Evolutionary conservation across 306 rosid genomes (phyloP).

Genomic region (Malus fusca): DNA sequence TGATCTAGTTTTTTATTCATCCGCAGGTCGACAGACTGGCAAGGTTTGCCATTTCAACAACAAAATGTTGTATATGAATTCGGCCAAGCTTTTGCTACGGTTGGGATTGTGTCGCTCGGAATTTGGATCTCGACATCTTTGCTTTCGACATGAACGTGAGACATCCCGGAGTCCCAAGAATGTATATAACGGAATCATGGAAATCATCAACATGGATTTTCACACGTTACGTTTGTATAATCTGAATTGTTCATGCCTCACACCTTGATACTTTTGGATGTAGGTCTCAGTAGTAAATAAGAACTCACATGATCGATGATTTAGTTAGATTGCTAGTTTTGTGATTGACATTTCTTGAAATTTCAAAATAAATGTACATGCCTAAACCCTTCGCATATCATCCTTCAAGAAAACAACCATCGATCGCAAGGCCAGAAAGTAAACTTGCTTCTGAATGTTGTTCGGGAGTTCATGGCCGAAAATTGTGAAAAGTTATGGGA

Average conservation of each 20-base stretch:
- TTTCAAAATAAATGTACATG: background rate
- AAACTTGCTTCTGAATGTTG: too few relatives aligned
- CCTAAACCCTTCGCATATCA: too few relatives aligned
- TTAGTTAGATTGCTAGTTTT: background rate
- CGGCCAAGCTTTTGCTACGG: constrained; percentile 70
- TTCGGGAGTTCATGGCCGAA: too few relatives aligned
- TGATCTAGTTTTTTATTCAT: constrained; percentile 10
- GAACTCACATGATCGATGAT: constrained; percentile 1
- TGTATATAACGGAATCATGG: constrained; percentile 35
- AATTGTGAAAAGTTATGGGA: too few relatives aligned
- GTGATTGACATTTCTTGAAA: background rate
- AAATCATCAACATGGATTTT: constrained; percentile 19
- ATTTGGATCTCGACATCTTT: constrained; percentile 61
- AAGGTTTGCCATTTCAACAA: constrained; percentile 38
- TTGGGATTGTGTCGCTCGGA: constrained; percentile 67
- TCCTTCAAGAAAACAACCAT: too few relatives aligned
- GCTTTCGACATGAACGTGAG: constrained; percentile 39
- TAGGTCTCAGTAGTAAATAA: constrained; percentile 11
- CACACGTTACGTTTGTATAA: constrained; percentile 28
- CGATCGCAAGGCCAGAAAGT: too few relatives aligned
- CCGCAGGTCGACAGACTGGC: constrained; percentile 63
- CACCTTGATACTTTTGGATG: constrained; percentile 30
- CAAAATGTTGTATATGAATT: constrained; percentile 44
- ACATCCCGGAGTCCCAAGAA: constrained; percentile 6
- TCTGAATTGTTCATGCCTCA: constrained; percentile 36